Base-by-base conservation (phyloP, 2,329 filamentous ascomycete genomes). In the Xylaria sp. region DNA sequence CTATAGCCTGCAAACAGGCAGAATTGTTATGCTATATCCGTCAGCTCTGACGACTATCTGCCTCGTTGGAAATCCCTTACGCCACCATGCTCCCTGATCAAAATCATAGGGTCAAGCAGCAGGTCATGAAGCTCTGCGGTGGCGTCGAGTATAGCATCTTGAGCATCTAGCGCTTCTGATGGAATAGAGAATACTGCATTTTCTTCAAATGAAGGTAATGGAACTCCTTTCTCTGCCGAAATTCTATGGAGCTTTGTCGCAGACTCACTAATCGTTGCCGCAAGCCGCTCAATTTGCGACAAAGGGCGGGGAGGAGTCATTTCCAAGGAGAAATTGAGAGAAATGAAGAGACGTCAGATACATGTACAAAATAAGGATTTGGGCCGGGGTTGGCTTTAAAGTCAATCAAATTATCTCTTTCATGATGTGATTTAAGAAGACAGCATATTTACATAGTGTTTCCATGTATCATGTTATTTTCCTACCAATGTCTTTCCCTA, bases 1-100 rank as follows among this genome's bases (percentile, higher is more conserved):
- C 59, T 13, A 78, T 70, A 63, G 71, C 74, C 17, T 64, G 63
- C 5, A 76, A 58, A 58, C 71, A 68, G 9, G 60, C 43, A 8
- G 67, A 47, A 23, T 72, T 60, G 47, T 71, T 55, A 38, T 54
- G 46, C 60, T 62, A 21, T 35, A 4, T 37, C 29, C 1, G 41
- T 43, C 37, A 52, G 35, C 35, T 43, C 6, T n/a, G 3, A 11
- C 4, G 15, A 35, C 9, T 3, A 11, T 29, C 17, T 40, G n/a
- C n/a, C n/a, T 43, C 37, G 3, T 15, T 31, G 37, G 21, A 27
- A 27, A 5, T 21, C 17, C 47, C 53, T 48, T 35, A 67, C 59
- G 8, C 15, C 57, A 2, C 53, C 33, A 19, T 51, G 35, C 19
- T 49, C 35, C 3, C 17, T 27, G 8, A 65, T 41, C 3, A 65